A percentile compares a stretch with the other conserved stretches of the same genome.
Evolutionary conservation across 352 stramenopile species (phyloP).

Genomic region (Phytophthora fragariae): DNA sequence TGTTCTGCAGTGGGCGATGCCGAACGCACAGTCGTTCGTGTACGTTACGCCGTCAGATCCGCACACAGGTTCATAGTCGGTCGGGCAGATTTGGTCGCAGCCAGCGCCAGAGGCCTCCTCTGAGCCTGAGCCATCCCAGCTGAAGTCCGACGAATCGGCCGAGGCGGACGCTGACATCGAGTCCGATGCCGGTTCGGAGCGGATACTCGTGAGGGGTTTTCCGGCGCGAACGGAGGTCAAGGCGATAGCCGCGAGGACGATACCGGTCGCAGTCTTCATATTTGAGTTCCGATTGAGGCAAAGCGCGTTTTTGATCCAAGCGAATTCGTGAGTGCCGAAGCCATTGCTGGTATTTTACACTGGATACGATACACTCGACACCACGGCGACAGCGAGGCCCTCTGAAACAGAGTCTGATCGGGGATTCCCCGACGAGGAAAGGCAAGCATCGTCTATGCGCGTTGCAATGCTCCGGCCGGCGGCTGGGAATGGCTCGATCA

Average conservation of each 20-base stretch:
- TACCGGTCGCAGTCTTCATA: conserved; percentile 18
- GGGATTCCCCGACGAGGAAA: conserved; percentile 8
- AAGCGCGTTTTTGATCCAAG: neutral
- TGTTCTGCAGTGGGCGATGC: conserved; percentile 30
- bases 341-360: neutral
- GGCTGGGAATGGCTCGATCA: neutral
- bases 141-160: conserved; percentile 25
- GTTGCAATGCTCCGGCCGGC: conserved; percentile 16
- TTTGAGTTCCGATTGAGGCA: neutral
- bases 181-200: conserved; percentile 1
- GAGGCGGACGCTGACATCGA: conserved; percentile 2
- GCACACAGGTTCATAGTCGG: conserved; percentile 38
- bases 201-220: conserved; percentile 1
- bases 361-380: conserved; percentile 3
- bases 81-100: conserved; percentile 37
- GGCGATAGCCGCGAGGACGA: conserved; percentile 20
- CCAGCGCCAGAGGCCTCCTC: conserved; percentile 21
- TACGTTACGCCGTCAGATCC: conserved; percentile 46
- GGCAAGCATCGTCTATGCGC: conserved; percentile 20
- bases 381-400: neutral
- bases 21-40: conserved; percentile 30
- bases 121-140: conserved; percentile 27
- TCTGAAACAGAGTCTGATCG: conserved; percentile 10
- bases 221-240: conserved; percentile 8
- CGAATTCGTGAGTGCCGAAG: conserved; percentile 24